Evolutionary conservation across 2,329 filamentous ascomycete species (phyloP).

Genomic region (Blastomyces silverae): DNA sequence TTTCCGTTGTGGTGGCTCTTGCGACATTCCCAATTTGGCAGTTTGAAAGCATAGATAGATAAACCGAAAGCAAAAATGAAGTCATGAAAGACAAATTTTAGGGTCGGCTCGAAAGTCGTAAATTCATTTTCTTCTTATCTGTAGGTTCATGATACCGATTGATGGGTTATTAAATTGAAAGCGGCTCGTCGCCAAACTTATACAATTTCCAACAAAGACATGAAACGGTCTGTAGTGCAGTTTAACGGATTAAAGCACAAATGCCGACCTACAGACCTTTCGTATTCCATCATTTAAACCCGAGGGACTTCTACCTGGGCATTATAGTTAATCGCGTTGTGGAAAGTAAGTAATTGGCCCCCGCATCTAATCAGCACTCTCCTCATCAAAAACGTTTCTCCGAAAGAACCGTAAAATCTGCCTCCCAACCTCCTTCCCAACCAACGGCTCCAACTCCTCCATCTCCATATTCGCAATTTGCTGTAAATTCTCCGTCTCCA

Average conservation of each 20-base stretch:
- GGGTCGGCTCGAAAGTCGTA: not conserved
- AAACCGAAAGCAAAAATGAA: constrained; percentile 10
- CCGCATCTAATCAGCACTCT: constrained; percentile 6
- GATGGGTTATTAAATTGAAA: not conserved
- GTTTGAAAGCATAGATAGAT: not conserved
- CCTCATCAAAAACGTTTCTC: constrained; percentile 50
- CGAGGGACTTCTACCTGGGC: not conserved
- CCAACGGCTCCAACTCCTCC: constrained; percentile 62
- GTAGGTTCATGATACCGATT: not conserved
- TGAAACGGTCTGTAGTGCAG: not conserved
- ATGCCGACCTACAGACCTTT: not conserved
- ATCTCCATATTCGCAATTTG: constrained; percentile 83
- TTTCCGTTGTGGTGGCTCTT: not conserved
- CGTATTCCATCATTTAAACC: not conserved
- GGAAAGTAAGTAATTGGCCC: constrained; percentile 24
- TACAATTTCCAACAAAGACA: not conserved
- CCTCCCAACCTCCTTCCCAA: constrained; percentile 70
- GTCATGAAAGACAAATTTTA: not conserved
- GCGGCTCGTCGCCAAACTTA: not conserved
- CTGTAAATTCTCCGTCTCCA: constrained; percentile 66
- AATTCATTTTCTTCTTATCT: not conserved
- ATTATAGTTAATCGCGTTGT: constrained; percentile 34
- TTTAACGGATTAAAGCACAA: not conserved
- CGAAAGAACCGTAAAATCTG: constrained; percentile 79
- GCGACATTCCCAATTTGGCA: not conserved